These are phyloP conservation scores for Punica granatum DNA, from an alignment of 345 rosid genomes.

Conservation along the genomic window DNA sequence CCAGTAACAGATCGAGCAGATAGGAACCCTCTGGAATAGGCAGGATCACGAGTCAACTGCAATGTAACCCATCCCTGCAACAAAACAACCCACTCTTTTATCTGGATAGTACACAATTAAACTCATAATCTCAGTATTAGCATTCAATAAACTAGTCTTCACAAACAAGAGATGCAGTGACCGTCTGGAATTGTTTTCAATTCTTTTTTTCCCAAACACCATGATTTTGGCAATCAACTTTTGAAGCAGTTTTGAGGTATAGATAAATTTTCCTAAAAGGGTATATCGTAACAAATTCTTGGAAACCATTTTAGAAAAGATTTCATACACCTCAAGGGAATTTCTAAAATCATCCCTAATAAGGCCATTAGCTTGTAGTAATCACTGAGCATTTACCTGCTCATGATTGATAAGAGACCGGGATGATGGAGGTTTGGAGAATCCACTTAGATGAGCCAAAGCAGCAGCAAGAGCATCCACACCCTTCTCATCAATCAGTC, in stretches of 20 bases:
- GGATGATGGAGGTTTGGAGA: conserved; percentile 81
- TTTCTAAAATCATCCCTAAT: neutral
- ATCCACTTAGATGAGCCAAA: conserved; percentile 88
- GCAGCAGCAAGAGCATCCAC: conserved; percentile 90
- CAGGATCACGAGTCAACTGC: conserved; percentile 75
- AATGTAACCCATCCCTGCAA: conserved; percentile 85
- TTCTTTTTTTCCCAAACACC: neutral
- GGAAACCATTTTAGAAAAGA: neutral
- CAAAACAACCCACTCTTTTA: conserved; percentile 4
- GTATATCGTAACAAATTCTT: neutral
- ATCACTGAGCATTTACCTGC: conserved; percentile 37
- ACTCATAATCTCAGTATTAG: neutral
- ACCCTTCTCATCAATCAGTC: conserved; percentile 69
- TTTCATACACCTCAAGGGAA: neutral
- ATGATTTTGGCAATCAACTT: neutral
- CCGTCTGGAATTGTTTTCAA: neutral
- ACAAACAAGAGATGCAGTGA: neutral
- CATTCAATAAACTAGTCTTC: neutral
- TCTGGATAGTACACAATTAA: neutral
- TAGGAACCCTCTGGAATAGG: conserved; percentile 53
- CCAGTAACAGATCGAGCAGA: conserved; percentile 92
- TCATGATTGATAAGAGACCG: conserved; percentile 92
- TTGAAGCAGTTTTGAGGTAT: neutral
- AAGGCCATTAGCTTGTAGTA: neutral
- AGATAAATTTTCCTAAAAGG: neutral